Evolutionary conservation across 1,284 basidiomycete genomes (phyloP), one percentile per base, ranked within the genome.

Genomic region (Wolfiporia cocos): DNA sequence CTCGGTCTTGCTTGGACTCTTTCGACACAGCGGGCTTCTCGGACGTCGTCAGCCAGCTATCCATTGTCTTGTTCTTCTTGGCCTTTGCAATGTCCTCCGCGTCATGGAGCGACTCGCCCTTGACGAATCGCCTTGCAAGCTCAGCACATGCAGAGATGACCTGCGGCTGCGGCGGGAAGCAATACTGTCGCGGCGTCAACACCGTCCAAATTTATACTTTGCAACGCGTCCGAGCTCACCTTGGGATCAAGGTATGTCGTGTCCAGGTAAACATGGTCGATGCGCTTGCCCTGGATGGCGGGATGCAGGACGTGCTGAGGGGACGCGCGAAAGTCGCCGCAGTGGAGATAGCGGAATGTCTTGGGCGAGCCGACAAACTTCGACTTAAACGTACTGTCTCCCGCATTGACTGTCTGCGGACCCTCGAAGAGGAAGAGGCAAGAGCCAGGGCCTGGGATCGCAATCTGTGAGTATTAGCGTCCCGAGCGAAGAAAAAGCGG

Each of bases 171-270:
- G 95, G 88, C 0, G 96, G 92, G 55, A 99, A 99, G 41, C 86
- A 91, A 62, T 98, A 97, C 76, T 92, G 46, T 12, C 34, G n/a
- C n/a, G n/a, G n/a, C n/a, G n/a, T n/a, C n/a, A n/a, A n/a, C n/a
- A n/a, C n/a, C n/a, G n/a, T 31, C 26, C 31, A 39, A 14, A 47
- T 14, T 41, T 17, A 5, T 20, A 33, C 22, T 24, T 3, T 23
- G n/a, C 24, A 9, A 23, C 17, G n/a, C 9, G 5, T 12, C n/a
- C n/a, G n/a, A 14, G 51, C 67, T 23, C 47, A 84, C 86, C 69
- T 83, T 87, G 0, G 94, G 89, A 55, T 96, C 87, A 30, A 97
- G 73, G 62, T 99, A 99, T 0, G 96, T 99, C 5, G 95, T 98
- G 62, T 99, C 96, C 20, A 99, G 74, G 61, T 99, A 99, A 37